These are phyloP conservation scores for Colletotrichum godetiae DNA, from an alignment of 2,329 filamentous ascomycete genomes.

Conservation along the genomic window DNA sequence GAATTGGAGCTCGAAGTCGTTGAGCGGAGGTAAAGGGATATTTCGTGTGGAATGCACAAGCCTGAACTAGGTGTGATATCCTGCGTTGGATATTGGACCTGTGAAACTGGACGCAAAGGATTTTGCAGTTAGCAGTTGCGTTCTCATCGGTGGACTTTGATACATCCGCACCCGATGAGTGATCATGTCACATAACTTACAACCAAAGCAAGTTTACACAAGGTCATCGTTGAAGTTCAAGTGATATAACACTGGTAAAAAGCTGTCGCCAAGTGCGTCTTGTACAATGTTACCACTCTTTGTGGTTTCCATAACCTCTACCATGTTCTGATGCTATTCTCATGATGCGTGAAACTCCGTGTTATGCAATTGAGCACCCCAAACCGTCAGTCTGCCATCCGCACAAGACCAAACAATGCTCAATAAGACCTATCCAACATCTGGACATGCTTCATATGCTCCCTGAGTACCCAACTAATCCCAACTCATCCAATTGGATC, in stretches of 20 bases:
- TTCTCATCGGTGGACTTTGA: not conserved
- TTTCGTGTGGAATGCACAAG: not conserved
- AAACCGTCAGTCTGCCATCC: not conserved
- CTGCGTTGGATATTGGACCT: not conserved
- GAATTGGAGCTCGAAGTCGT: not conserved
- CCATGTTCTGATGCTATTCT: not conserved
- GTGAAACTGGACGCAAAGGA: not conserved
- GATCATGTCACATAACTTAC: not conserved
- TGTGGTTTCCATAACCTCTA: not conserved
- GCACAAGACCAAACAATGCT: not conserved
- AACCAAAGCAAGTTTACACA: not conserved
- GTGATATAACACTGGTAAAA: not conserved
- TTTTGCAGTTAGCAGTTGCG: not conserved
- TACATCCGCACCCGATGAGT: not conserved
- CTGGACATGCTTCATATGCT: not conserved
- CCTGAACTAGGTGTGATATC: not conserved
- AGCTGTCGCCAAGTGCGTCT: not conserved
- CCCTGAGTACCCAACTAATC: constrained; percentile 13
- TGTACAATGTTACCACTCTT: not conserved
- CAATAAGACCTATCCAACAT: not conserved
- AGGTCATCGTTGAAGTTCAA: not conserved
- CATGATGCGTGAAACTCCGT: not conserved
- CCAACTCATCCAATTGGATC: constrained; percentile 36
- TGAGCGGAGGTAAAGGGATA: not conserved
- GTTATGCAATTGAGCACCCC: not conserved